Conservation (phyloP, 345 rosid species). For the Aegle marmelos region DNA sequence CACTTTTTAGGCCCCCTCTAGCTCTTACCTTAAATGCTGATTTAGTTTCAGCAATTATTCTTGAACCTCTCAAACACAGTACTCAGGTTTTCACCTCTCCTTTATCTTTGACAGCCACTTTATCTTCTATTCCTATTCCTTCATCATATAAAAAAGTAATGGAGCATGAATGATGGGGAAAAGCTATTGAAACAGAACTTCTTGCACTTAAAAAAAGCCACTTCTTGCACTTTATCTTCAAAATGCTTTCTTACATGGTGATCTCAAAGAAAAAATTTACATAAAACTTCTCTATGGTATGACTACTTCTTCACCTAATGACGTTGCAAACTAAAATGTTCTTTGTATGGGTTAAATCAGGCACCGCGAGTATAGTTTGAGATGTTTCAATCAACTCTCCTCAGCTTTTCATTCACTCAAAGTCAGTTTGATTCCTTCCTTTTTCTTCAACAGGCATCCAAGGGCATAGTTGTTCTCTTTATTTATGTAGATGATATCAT, state of each 20-base stretch:
- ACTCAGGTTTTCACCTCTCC: no score
- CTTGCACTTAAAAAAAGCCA: not conserved
- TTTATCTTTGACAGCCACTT: not conserved
- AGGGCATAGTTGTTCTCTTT: no score
- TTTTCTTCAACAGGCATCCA: not conserved
- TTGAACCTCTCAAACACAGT: no score
- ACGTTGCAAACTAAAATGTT: not conserved
- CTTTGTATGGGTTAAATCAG: conserved; percentile 3
- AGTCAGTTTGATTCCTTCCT: not conserved
- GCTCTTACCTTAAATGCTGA: no score
- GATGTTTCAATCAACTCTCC: not conserved
- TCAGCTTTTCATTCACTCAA: not conserved
- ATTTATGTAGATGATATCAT: no score
- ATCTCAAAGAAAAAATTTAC: not conserved
- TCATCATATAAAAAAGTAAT: not conserved
- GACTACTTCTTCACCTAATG: not conserved
- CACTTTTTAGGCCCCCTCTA: no score
- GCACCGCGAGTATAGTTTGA: conserved; percentile 10
- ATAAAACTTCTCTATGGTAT: not conserved
- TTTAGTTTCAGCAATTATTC: no score
- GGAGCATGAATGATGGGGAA: not conserved
- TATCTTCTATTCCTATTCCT: conserved; percentile 9
- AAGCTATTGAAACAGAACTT: not conserved
- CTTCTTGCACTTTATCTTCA: no score
- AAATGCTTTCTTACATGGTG: no score